Evolutionary conservation across 2,329 filamentous ascomycete genomes (phyloP).

Genomic region (Alternaria panax): DNA sequence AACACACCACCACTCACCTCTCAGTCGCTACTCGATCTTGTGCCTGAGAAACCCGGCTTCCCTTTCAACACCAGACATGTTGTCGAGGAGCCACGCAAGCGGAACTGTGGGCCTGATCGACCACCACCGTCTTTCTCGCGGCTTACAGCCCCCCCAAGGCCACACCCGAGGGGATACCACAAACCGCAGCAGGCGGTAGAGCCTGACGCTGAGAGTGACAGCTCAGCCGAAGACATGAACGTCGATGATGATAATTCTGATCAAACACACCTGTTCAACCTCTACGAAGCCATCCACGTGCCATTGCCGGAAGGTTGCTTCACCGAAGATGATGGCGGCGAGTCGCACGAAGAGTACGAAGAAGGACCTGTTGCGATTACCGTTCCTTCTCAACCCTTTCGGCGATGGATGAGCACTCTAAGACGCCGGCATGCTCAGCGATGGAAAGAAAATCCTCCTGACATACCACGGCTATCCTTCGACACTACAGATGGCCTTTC

Average conservation of each 20-base stretch:
- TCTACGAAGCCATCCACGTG: constrained; percentile 44
- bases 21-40: constrained; percentile 45
- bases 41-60: constrained; percentile 27
- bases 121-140: constrained; percentile 25
- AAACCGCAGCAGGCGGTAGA: constrained; percentile 9
- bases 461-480: constrained; percentile 45
- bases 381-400: constrained; percentile 61
- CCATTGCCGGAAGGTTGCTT: constrained; percentile 34
- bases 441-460: constrained; percentile 48
- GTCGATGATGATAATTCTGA: constrained; percentile 23
- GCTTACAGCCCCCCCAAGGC: constrained; percentile 17
- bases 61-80: constrained; percentile 7
- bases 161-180: constrained; percentile 18
- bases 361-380: background rate
- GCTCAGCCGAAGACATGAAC: constrained; percentile 20
- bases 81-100: constrained; percentile 32
- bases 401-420: constrained; percentile 76
- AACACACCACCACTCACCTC: constrained; percentile 45
- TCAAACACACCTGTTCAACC: constrained; percentile 33
- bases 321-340: constrained; percentile 28
- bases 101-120: constrained; percentile 27
- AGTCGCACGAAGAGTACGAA: constrained; percentile 12
- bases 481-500: constrained; percentile 33
- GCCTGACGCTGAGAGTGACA: constrained; percentile 14
- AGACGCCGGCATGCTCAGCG: constrained; percentile 61